Conservation (phyloP, 2,329 filamentous ascomycete species). For the Cladosporium colombiae region DNA sequence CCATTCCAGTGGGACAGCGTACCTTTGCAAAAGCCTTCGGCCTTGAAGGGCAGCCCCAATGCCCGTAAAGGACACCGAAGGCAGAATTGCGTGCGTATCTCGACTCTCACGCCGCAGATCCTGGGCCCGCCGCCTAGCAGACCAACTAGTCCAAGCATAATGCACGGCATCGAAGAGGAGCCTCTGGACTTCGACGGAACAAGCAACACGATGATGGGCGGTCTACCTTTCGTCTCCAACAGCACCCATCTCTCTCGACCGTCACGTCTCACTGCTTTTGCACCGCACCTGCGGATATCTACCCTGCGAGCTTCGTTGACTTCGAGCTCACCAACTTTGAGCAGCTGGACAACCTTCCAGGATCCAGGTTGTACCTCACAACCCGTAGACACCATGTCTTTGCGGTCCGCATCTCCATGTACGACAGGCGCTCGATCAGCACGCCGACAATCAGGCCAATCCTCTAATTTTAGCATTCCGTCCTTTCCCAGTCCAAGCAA, state of each 20-base stretch:
- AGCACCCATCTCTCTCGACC: slow-evolving; percentile 21
- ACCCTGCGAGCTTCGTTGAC: slow-evolving; percentile 43
- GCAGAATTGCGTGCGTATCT: slow-evolving; percentile 50
- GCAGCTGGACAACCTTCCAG: slow-evolving; percentile 38
- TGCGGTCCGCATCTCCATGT: background rate
- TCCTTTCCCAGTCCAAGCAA: slow-evolving; percentile 35
- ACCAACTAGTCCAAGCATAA: slow-evolving; percentile 38
- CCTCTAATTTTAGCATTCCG: slow-evolving; percentile 18
- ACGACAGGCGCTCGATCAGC: background rate
- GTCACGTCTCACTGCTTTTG: slow-evolving; percentile 36
- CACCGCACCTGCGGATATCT: slow-evolving; percentile 39
- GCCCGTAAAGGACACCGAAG: slow-evolving; percentile 46
- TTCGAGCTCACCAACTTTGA: slow-evolving; percentile 41
- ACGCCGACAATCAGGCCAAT: slow-evolving; percentile 11
- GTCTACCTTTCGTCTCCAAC: slow-evolving; percentile 15
- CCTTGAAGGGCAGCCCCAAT: slow-evolving; percentile 47
- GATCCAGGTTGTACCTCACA: slow-evolving; percentile 18
- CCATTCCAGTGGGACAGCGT: slow-evolving; percentile 49
- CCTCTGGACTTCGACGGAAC: slow-evolving; percentile 25
- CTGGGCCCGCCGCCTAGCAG: slow-evolving; percentile 41
- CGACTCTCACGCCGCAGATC: slow-evolving; percentile 44
- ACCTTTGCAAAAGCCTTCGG: slow-evolving; percentile 44
- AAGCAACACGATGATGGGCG: background rate
- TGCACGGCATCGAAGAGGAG: slow-evolving; percentile 44
- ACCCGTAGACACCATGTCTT: slow-evolving; percentile 9